Evolutionary conservation across 306 rosid species (phyloP).

Genomic region (Herpetospermum pedunculosum): DNA sequence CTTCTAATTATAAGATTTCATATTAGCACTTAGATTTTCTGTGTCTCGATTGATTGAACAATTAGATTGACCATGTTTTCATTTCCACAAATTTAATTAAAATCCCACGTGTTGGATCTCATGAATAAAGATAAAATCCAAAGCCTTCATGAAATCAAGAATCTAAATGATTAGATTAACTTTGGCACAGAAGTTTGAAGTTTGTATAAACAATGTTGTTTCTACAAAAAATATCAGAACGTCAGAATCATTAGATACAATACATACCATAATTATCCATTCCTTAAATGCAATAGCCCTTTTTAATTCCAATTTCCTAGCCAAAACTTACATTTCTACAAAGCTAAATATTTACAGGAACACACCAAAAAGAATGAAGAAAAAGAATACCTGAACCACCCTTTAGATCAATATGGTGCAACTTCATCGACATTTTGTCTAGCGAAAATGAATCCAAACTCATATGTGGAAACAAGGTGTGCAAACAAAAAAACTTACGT

Average conservation of each 20-base stretch:
- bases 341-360: neutral
- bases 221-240: too few relatives aligned
- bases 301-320: neutral
- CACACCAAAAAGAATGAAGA: neutral
- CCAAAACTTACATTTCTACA: neutral
- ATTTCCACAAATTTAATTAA: neutral
- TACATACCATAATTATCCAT: too few relatives aligned
- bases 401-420: conserved; percentile 24
- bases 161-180: neutral
- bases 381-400: conserved; percentile 34
- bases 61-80: neutral
- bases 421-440: conserved; percentile 38
- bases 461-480: conserved; percentile 10
- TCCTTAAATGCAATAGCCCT: too few relatives aligned
- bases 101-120: neutral
- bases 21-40: neutral
- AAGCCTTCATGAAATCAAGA: neutral
- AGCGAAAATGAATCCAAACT: conserved; percentile 27
- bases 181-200: neutral
- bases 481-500: conserved; percentile 20
- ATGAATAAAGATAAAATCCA: neutral
- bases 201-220: too few relatives aligned
- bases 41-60: neutral
- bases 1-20: neutral
- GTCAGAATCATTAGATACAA: too few relatives aligned